Evolutionary conservation across 768 basidiomycete genomes (phyloP), one percentile per base, ranked within the genome.

Genomic region (Hypholoma sublateritium): DNA sequence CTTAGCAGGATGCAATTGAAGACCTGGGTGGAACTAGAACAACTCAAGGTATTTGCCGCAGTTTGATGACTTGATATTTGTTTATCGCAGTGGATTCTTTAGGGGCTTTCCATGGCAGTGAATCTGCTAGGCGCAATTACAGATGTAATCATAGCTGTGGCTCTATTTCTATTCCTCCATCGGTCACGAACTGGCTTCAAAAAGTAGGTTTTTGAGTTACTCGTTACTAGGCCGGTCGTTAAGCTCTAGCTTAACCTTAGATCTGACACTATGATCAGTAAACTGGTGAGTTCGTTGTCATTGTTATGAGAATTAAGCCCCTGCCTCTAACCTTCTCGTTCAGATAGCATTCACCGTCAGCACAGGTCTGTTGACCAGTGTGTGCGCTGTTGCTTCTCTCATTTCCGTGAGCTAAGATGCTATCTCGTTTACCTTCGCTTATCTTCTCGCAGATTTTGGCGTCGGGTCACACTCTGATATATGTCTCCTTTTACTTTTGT

Each of bases 301-400:
- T 28, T 16, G 9, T 8, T 22, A 35, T 24, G 9, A 21, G 49
- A 14, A 34, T 13, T 19, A 44, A 53, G 4, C 5, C 7, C 24
- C 17, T 13, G 13, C 35, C 21, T 39, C 21, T 13, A n/a, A 24
- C 46, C 43, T 55, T 54, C 22, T 12, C 22, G 9, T 42, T 44
- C 4, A 81, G 79, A 84, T 84, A 53, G 32, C 81, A n/a, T 86
- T 83, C 65, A 79, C 77, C 24, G 74, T 85, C 55, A 84, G 82
- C 63, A 82, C 79, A 7, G 80, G 80, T 2, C 63, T 72, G 25
- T 57, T 73, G 46, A 73, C 72, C 17, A 69, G 66, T 42, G 56
- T 72, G 55, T 68, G 65, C 43, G 72, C 72, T 3, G 65, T 72
- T 22, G 69, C 67, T 44, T 74, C 72, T 16, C 65, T 74, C 43